Percentiles rank a stretch among this genome's conserved stretches.
These are phyloP conservation scores for Sequoia sempervirens DNA, from an alignment of 75 land plant genomes.

Conservation along the genomic window DNA sequence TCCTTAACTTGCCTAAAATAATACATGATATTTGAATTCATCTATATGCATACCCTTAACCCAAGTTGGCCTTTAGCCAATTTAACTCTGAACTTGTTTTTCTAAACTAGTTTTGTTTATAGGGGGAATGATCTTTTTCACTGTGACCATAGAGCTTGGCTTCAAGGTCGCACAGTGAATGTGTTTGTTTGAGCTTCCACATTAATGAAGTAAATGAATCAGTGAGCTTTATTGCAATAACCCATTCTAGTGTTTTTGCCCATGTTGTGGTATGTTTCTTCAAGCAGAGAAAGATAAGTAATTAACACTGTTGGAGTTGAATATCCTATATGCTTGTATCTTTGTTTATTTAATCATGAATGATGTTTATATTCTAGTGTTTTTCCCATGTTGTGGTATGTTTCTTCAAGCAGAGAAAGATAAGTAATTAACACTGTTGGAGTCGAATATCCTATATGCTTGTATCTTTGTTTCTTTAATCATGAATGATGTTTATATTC, in stretches of 20 bases:
- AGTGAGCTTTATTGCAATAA: too few relatives aligned
- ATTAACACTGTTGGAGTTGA: neutral
- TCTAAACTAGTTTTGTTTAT: too few relatives aligned
- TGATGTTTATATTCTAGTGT: neutral
- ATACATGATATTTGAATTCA: neutral
- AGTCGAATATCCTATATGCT: too few relatives aligned
- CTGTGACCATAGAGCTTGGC: too few relatives aligned
- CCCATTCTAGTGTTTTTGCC: too few relatives aligned
- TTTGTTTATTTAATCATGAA: neutral
- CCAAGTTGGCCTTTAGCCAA: neutral
- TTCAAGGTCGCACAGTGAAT: too few relatives aligned
- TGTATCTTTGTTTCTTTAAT: too few relatives aligned
- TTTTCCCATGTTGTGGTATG: too few relatives aligned
- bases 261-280: neutral
- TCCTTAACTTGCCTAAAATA: neutral
- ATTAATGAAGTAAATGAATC: too few relatives aligned
- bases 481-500: neutral
- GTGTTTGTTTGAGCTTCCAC: too few relatives aligned
- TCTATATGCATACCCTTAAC: neutral
- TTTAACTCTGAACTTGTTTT: neutral
- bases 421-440: neutral
- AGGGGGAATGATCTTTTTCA: too few relatives aligned
- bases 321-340: too few relatives aligned
- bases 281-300: neutral
- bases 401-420: neutral